Conservation (phyloP, 2,329 filamentous ascomycete species). For the Ophiostoma sp. region DNA sequence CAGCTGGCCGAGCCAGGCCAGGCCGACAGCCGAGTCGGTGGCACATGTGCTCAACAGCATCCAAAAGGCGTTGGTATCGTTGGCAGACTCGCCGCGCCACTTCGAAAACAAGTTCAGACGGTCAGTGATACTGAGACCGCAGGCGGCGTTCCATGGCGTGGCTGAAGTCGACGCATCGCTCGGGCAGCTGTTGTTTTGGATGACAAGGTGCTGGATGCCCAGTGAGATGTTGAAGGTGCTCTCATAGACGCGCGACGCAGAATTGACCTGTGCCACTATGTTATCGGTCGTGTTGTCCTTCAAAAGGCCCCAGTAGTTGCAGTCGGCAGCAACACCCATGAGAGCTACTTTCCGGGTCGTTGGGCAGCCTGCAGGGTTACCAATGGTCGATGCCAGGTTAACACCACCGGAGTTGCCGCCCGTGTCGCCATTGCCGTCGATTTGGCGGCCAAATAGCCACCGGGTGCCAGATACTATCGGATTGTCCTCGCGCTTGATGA, state of each 20-base stretch:
- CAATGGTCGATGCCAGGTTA: slow-evolving; percentile 77
- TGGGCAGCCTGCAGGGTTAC: slow-evolving; percentile 80
- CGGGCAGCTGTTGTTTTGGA: slow-evolving; percentile 75
- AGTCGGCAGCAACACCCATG: slow-evolving; percentile 90
- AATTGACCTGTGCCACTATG: slow-evolving; percentile 80
- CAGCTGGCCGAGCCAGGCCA: slow-evolving; percentile 90
- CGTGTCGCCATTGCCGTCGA: slow-evolving; percentile 58
- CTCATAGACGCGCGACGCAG: slow-evolving; percentile 85
- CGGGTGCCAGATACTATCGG: slow-evolving; percentile 32
- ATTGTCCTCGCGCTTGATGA: slow-evolving; percentile 48
- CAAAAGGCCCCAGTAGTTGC: slow-evolving; percentile 77
- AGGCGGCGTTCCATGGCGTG: slow-evolving; percentile 82
- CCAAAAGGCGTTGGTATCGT: slow-evolving; percentile 90
- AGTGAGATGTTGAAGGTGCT: slow-evolving; percentile 92
- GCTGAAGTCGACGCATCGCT: slow-evolving; percentile 59
- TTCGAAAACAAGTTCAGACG: slow-evolving; percentile 84
- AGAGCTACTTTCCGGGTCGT: slow-evolving; percentile 87
- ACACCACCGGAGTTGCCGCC: slow-evolving; percentile 76
- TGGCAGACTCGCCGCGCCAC: slow-evolving; percentile 73
- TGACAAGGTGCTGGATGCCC: slow-evolving; percentile 80
- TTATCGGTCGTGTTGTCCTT: slow-evolving; percentile 67
- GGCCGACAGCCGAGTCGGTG: slow-evolving; percentile 80
- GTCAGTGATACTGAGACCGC: slow-evolving; percentile 68
- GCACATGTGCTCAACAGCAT: slow-evolving; percentile 80
- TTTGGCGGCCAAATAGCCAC: slow-evolving; percentile 72